These are phyloP conservation scores for Fusarium haematococcum DNA, from an alignment of 2,329 filamentous ascomycete genomes.

Conservation along the genomic window DNA sequence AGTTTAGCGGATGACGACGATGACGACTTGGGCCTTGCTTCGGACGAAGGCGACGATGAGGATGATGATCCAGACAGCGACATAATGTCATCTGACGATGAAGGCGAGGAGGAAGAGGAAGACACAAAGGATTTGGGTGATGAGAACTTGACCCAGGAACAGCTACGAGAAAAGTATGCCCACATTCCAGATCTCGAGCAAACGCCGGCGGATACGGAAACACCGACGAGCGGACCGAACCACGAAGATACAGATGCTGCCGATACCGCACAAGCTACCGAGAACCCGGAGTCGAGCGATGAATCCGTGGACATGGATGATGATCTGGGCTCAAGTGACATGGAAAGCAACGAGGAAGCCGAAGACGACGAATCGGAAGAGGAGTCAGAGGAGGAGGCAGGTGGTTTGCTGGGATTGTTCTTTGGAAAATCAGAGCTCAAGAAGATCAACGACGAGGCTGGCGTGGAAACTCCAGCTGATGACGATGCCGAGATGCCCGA, in stretches of 20 bases:
- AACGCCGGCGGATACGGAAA: conserved; percentile 43
- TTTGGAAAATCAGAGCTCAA: conserved; percentile 70
- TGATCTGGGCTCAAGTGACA: conserved; percentile 70
- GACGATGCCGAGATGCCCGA: conserved; percentile 43
- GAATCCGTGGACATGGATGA: conserved; percentile 78
- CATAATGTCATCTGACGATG: conserved; percentile 72
- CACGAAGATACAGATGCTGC: conserved; percentile 40
- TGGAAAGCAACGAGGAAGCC: conserved; percentile 55
- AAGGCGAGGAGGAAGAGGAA: conserved; percentile 71
- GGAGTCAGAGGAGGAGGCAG: conserved; percentile 57
- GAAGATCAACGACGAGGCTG: conserved; percentile 59
- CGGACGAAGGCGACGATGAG: conserved; percentile 53
- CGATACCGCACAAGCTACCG: conserved; percentile 38
- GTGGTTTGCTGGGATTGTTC: conserved; percentile 66
- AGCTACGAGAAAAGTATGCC: conserved; percentile 76
- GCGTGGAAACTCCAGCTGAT: conserved; percentile 21
- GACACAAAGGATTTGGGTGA: conserved; percentile 66
- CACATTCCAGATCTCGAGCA: conserved; percentile 65
- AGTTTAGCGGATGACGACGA: conserved; percentile 51
- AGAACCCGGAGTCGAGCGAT: conserved; percentile 64
- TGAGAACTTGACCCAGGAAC: conserved; percentile 75
- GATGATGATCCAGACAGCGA: conserved; percentile 57
- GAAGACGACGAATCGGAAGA: conserved; percentile 60
- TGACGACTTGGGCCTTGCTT: conserved; percentile 49
- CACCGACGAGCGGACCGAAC: conserved; percentile 34